Conservation (phyloP, 257 asterid species). For the Lycium ferocissimum region DNA sequence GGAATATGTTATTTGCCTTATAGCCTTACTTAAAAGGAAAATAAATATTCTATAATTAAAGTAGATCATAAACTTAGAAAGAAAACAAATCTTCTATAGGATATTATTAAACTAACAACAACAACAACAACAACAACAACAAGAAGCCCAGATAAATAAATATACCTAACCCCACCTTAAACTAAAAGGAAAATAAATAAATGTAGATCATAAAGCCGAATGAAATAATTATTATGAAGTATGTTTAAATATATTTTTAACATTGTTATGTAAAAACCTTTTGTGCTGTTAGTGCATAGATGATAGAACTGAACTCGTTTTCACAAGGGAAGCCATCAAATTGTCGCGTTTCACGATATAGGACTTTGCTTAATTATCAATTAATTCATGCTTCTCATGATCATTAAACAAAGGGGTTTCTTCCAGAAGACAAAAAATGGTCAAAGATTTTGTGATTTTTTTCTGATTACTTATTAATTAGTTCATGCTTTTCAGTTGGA, state of each 20-base stretch:
- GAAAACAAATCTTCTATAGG: neutral
- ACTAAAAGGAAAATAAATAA: neutral
- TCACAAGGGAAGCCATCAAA: neutral
- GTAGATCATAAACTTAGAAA: neutral
- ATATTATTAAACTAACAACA: neutral
- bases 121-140: no score
- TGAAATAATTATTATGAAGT: neutral
- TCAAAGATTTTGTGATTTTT: neutral
- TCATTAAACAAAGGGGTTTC: neutral
- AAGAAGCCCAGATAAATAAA: no score
- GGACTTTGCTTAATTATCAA: neutral
- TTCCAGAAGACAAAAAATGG: neutral
- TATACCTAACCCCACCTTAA: no score
- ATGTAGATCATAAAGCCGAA: neutral
- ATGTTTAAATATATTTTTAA: neutral
- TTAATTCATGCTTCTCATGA: slow-evolving; percentile 11
- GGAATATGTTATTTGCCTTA: no score
- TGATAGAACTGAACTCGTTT: neutral
- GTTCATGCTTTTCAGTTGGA: neutral
- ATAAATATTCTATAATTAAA: no score
- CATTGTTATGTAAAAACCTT: neutral
- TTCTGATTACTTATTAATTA: neutral
- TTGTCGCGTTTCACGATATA: no score
- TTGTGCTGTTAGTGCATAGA: neutral
- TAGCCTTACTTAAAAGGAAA: no score